These are phyloP conservation scores for Mycena alexandri DNA, from an alignment of 768 basidiomycete species.

Conservation along the genomic window DNA sequence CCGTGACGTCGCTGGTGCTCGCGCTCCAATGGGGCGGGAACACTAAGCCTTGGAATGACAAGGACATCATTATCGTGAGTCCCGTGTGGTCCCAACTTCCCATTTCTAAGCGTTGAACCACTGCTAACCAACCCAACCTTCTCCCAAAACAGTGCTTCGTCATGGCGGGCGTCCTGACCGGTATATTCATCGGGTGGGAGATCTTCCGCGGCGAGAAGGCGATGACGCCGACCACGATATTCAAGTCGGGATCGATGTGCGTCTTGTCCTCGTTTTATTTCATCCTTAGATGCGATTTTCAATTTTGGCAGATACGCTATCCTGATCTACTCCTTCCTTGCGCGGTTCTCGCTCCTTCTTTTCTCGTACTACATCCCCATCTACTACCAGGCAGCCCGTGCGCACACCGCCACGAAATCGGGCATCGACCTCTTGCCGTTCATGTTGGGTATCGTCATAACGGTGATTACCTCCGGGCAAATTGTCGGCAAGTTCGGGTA, in stretches of 20 bases:
- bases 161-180: conserved; percentile 10
- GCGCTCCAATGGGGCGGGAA: conserved; percentile 60
- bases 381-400: conserved; percentile 30
- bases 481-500: conserved; percentile 17
- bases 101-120: no score
- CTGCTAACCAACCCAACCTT: no score
- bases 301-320: conserved; percentile 2
- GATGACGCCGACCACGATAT: conserved; percentile 19
- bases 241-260: conserved; percentile 19
- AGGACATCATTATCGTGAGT: conserved; percentile 28
- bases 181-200: conserved; percentile 17
- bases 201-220: conserved; percentile 13
- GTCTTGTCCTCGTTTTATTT: not conserved
- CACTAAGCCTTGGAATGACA: conserved; percentile 52
- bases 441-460: conserved; percentile 9
- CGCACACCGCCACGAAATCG: conserved; percentile 26
- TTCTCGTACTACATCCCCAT: conserved; percentile 37
- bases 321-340: conserved; percentile 15
- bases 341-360: conserved; percentile 23
- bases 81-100: no score
- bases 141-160: conserved; percentile 30
- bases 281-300: not conserved
- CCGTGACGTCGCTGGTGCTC: conserved; percentile 52
- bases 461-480: conserved; percentile 20
- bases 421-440: conserved; percentile 10